These are phyloP conservation scores for Nakazawaea wyomingensis DNA, from an alignment of 805 yeast genomes.

Conservation along the genomic window DNA sequence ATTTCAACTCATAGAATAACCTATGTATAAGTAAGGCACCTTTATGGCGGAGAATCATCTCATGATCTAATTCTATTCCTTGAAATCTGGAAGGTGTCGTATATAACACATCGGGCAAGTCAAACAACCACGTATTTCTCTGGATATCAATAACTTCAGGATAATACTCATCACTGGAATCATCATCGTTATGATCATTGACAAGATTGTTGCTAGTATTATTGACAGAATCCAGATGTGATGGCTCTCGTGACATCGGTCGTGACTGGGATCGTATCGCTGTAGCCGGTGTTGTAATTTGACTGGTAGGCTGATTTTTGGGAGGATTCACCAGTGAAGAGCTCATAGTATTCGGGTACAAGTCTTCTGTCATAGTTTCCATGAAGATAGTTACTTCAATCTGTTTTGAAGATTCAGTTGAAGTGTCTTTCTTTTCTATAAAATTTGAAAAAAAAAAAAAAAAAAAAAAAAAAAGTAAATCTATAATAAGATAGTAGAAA, in stretches of 20 bases:
- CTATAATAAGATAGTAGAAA: too few species aligned
- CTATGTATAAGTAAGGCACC: constrained; percentile 42
- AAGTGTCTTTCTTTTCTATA: too few species aligned
- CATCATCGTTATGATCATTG: not conserved
- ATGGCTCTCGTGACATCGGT: not conserved
- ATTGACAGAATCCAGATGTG: not conserved
- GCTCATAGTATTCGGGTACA: too few species aligned
- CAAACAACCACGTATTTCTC: constrained; percentile 23
- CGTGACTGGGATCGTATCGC: not conserved
- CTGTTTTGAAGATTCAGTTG: too few species aligned
- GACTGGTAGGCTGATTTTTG: too few species aligned
- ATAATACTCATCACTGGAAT: constrained; percentile 19
- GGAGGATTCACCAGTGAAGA: too few species aligned
- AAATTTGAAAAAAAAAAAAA: too few species aligned
- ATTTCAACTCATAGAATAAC: constrained; percentile 36
- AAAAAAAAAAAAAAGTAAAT: not conserved
- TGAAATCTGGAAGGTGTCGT: constrained; percentile 30
- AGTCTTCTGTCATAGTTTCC: too few species aligned
- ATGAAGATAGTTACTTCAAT: too few species aligned
- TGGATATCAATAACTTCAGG: constrained; percentile 24
- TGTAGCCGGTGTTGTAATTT: not conserved
- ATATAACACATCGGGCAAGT: constrained; percentile 19
- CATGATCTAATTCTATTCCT: constrained; percentile 31
- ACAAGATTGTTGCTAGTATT: not conserved
- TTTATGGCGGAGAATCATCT: constrained; percentile 38